Evolutionary conservation across 768 basidiomycete species (phyloP).

Genomic region (Panaeolus cyanescens): DNA sequence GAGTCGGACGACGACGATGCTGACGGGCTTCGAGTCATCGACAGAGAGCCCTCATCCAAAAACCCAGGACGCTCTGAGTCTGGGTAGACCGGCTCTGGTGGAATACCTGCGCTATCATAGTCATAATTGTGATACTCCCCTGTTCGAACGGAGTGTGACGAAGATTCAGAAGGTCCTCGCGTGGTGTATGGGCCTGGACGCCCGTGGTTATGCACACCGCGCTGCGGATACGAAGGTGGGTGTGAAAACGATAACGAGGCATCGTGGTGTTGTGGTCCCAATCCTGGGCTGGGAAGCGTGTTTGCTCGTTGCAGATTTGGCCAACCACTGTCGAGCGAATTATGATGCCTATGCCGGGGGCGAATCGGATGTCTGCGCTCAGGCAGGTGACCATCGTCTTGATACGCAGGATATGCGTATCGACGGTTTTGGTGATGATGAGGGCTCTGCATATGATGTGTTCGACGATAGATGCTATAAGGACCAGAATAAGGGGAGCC

Average conservation of each 20-base stretch:
- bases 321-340: not conserved
- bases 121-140: not conserved
- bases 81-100: not conserved
- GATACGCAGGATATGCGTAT: not conserved
- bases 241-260: not conserved
- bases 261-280: not conserved
- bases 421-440: not conserved
- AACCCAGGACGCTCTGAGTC: not conserved
- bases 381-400: not conserved
- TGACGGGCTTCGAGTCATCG: not conserved
- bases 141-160: not conserved
- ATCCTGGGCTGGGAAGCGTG: not conserved
- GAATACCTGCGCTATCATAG: not conserved
- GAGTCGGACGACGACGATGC: not conserved
- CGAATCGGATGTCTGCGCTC: not conserved
- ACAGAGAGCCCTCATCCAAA: not conserved
- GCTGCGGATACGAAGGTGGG: not conserved
- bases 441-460: not conserved
- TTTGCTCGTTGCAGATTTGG: not conserved
- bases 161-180: not conserved
- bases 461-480: not conserved
- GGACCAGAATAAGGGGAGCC: not conserved
- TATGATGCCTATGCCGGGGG: not conserved
- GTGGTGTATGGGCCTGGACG: constrained; percentile 1
- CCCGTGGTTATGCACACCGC: not conserved